Conservation (phyloP, 345 rosid genomes). For the Combretum micranthum region DNA sequence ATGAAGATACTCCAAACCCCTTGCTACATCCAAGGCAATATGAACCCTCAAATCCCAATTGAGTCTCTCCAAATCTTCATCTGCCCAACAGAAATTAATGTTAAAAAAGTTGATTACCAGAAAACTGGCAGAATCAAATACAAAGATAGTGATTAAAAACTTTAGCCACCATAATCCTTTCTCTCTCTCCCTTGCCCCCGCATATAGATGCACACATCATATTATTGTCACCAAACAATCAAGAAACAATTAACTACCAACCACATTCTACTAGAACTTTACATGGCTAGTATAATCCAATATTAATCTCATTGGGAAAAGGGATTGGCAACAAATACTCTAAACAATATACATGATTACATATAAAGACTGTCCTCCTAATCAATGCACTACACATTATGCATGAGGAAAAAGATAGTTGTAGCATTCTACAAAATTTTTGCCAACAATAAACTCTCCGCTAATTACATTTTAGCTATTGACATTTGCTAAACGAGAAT, state of each 20-base stretch:
- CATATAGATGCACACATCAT: too few species aligned
- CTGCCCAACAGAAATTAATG: conserved; percentile 27
- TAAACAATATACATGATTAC: neutral
- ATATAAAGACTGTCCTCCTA: neutral
- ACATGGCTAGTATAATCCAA: too few species aligned
- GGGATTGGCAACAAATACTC: too few species aligned
- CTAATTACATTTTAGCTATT: too few species aligned
- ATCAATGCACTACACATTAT: neutral
- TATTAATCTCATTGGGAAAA: too few species aligned
- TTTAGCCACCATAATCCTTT: too few species aligned
- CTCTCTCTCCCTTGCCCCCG: too few species aligned
- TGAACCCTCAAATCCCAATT: conserved; percentile 83
- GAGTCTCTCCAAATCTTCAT: conserved; percentile 46
- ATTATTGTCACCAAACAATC: too few species aligned
- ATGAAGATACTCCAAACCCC: conserved; percentile 98
- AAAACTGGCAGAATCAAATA: neutral
- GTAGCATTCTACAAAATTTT: neutral
- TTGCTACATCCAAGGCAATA: conserved; percentile 87
- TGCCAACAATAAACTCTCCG: too few species aligned
- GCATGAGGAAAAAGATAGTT: neutral
- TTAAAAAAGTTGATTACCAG: neutral
- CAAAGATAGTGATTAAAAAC: too few species aligned
- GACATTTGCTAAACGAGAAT: neutral
- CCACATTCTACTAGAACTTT: too few species aligned
- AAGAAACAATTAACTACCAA: too few species aligned